phyloP scores from a whole-genome alignment of 164 flowering plant species.

The Stephania yunnanensis region DNA sequence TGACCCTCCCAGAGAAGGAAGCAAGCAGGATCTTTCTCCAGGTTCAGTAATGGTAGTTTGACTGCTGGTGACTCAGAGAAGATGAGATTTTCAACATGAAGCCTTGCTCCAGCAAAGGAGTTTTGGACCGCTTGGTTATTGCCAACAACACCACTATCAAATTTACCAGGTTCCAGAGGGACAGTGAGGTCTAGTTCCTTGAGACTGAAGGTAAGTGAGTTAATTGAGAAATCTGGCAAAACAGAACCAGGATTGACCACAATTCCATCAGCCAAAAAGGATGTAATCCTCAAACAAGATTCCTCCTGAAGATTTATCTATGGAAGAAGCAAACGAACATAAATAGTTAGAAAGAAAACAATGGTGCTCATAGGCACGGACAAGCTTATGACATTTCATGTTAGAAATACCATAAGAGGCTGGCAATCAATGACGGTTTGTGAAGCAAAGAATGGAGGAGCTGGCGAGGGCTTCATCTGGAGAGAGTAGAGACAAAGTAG shows the following conservation, averaged over 20 bases:
- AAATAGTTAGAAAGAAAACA: conserved; percentile 1
- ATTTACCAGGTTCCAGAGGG: conserved; percentile 42
- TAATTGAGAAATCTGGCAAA: conserved; percentile 81
- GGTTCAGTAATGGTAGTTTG: conserved; percentile 54
- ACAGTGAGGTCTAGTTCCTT: conserved; percentile 70
- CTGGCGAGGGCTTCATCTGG: conserved; percentile 78
- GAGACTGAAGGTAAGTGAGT: conserved; percentile 54
- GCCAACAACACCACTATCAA: conserved; percentile 12
- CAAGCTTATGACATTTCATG: background rate
- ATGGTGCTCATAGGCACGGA: background rate
- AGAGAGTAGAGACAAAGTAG: conserved; percentile 64
- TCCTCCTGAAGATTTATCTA: conserved; percentile 96
- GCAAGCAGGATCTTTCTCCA: conserved; percentile 97
- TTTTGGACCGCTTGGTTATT: conserved; percentile 19
- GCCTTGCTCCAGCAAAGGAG: conserved; percentile 80
- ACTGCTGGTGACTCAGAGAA: conserved; percentile 60
- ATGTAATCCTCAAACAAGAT: conserved; percentile 81
- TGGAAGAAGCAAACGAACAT: conserved; percentile 8
- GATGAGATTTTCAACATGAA: conserved; percentile 63
- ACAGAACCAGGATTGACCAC: conserved; percentile 68
- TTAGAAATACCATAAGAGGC: conserved; percentile 70
- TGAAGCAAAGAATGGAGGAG: conserved; percentile 77
- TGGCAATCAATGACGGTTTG: conserved; percentile 72
- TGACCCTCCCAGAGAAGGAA: conserved; percentile 88
- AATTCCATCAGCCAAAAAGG: conserved; percentile 91